Conservation (phyloP, 2,329 filamentous ascomycete genomes). For the Fusarium scirpi region DNA sequence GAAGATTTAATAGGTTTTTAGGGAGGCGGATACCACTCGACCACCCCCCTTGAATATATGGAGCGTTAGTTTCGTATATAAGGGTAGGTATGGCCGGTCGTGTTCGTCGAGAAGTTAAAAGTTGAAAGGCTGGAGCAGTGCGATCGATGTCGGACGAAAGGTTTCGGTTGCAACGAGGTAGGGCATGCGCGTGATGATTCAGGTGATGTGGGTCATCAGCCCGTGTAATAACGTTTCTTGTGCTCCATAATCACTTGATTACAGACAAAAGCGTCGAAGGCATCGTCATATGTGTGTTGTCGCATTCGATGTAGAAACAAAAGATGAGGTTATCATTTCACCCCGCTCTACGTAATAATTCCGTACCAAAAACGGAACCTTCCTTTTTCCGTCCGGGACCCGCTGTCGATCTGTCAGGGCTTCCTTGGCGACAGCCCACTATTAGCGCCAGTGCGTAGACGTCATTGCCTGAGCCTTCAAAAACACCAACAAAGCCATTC, state of each 20-base stretch:
- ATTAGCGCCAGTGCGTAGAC: constrained; percentile 38
- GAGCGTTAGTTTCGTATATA: no score
- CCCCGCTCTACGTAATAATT: constrained; percentile 12
- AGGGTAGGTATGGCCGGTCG: no score
- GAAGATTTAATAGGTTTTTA: no score
- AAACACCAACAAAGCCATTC: constrained; percentile 22
- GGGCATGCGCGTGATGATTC: background rate
- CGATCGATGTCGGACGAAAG: background rate
- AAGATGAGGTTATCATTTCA: constrained; percentile 4
- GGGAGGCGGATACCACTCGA: no score
- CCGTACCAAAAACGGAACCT: constrained; percentile 15
- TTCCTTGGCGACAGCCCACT: constrained; percentile 31
- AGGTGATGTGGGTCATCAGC: background rate
- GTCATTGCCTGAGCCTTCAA: constrained; percentile 42
- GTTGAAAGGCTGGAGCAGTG: background rate
- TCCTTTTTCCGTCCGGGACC: constrained; percentile 33
- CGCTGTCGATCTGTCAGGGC: constrained; percentile 3
- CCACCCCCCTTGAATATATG: background rate
- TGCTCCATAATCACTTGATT: constrained; percentile 12
- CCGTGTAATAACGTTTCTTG: no score
- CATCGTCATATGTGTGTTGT: background rate
- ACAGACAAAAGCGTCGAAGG: background rate
- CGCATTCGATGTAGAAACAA: background rate
- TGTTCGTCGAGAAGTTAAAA: background rate
- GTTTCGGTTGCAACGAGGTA: background rate